These are phyloP conservation scores for Pseudotsuga menziesii DNA, from an alignment of 75 land plant species.

Conservation along the genomic window DNA sequence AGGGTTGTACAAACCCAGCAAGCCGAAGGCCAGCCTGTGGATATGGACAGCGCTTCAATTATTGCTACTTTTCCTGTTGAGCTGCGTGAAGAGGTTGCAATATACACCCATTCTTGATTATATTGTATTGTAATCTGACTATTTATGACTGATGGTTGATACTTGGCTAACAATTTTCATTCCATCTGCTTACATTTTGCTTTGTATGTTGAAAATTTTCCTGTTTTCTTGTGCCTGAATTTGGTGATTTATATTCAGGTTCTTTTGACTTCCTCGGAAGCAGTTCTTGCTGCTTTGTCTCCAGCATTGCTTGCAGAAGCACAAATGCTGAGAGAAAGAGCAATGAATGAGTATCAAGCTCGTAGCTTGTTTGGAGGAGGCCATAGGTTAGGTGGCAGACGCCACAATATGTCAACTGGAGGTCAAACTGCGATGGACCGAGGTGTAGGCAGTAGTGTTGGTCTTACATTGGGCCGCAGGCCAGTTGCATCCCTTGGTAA, in stretches of 20 bases:
- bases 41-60: constrained; percentile 99
- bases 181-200: not conserved
- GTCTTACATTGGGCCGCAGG: constrained; percentile 57
- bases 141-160: not conserved
- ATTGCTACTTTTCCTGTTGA: constrained; percentile 98
- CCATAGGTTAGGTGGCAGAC: constrained; percentile 60
- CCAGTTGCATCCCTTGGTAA: constrained; percentile 33
- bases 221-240: not conserved
- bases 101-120: not conserved
- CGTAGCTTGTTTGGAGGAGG: constrained; percentile 72
- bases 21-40: constrained; percentile 93
- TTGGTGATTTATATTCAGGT: constrained; percentile 49
- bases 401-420: constrained; percentile 56
- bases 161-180: not conserved
- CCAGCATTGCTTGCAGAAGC: constrained; percentile 96
- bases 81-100: constrained; percentile 86
- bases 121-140: not conserved
- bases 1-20: constrained; percentile 53
- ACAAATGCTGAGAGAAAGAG: constrained; percentile 85
- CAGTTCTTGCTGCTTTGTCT: constrained; percentile 75
- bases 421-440: constrained; percentile 73
- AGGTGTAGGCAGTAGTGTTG: constrained; percentile 59
- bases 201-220: not conserved
- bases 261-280: constrained; percentile 89
- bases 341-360: constrained; percentile 68